Evolutionary conservation across 2,329 filamentous ascomycete genomes (phyloP), one percentile per base, ranked within the genome.

Genomic region (Cytospora leucostoma): DNA sequence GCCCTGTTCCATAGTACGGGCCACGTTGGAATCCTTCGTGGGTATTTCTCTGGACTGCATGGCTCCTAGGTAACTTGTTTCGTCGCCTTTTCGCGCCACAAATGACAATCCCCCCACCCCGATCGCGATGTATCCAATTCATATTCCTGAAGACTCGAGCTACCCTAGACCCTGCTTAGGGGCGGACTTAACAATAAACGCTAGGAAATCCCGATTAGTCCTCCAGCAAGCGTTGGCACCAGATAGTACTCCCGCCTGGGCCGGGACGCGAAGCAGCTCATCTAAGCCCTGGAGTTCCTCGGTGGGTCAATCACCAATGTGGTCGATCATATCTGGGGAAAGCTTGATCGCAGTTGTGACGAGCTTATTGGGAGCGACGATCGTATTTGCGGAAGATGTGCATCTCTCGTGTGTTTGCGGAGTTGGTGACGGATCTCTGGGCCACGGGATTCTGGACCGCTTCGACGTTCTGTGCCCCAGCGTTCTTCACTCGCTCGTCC

Each of bases 141-240:
- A 19, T 7, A 47, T 5, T 19, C 11, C n/a, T 21, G 8, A 13
- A 10, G 35, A 10, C 10, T 10, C 10, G 19, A 10, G 4, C 44
- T 47, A 21, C 7, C 2, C 7, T 12, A 17, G 17, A 47, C n/a
- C 44, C 44, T 21, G 44, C 8, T 21, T 21, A 47, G 61, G 37
- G 7, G 58, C 17, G 44, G 59, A 50, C 34, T 62, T 62, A 2
- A 51, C 27, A 12, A 65, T 61, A n/a, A 65, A 65, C 4, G 49
- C 54, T 35, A 62, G 40, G 21, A 65, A 40, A 35, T 56, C 55
- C n/a, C 51, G 55, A 19, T 62, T 57, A 15, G 55, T 17, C 55
- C 59, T 62, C 10, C 59, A 56, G 35, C 63, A 65, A 17, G 49
- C 59, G 35, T 65, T 65, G 8, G 55, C 63, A 40, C 59, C 59